Percentiles rank a stretch among this genome's conserved stretches.
Evolutionary conservation across 768 basidiomycete species (phyloP).

Genomic region (Lactarius quietus): DNA sequence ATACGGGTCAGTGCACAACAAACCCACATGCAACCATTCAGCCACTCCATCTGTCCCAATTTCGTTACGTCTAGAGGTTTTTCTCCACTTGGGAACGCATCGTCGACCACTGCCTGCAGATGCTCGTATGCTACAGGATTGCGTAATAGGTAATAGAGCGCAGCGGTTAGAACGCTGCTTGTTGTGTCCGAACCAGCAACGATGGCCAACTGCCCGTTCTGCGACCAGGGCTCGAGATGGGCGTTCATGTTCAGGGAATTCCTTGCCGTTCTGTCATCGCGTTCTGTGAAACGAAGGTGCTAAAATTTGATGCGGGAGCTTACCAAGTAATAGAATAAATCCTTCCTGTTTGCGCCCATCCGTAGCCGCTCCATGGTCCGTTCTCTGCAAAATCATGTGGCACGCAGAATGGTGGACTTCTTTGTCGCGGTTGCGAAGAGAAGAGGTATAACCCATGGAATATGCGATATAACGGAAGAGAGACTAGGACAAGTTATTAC

Average conservation of each 20-base stretch:
- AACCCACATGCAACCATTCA: conserved; percentile 13
- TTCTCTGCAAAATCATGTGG: too few relatives aligned
- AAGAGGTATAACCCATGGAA: too few relatives aligned
- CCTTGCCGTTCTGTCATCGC: conserved; percentile 8
- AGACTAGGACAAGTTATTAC: too few relatives aligned
- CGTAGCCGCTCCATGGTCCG: too few relatives aligned
- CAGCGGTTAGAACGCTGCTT: background rate
- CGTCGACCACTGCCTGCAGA: background rate
- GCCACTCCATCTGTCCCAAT: conserved; percentile 6
- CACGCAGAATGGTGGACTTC: too few relatives aligned
- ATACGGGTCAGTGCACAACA: too few relatives aligned
- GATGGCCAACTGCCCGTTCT: background rate
- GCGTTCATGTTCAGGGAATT: background rate
- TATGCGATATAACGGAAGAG: too few relatives aligned
- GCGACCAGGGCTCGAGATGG: background rate
- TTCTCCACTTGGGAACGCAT: background rate
- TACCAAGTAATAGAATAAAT: too few relatives aligned
- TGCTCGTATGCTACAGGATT: background rate
- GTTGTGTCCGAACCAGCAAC: conserved; percentile 2
- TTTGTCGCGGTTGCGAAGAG: too few relatives aligned
- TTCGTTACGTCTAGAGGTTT: conserved; percentile 3
- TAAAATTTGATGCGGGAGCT: too few relatives aligned
- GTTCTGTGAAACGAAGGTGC: background rate
- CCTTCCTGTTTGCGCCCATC: too few relatives aligned
- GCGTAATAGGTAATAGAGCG: background rate